phyloP scores from a whole-genome alignment of 345 rosid species.

The Hibiscus syriacus region DNA sequence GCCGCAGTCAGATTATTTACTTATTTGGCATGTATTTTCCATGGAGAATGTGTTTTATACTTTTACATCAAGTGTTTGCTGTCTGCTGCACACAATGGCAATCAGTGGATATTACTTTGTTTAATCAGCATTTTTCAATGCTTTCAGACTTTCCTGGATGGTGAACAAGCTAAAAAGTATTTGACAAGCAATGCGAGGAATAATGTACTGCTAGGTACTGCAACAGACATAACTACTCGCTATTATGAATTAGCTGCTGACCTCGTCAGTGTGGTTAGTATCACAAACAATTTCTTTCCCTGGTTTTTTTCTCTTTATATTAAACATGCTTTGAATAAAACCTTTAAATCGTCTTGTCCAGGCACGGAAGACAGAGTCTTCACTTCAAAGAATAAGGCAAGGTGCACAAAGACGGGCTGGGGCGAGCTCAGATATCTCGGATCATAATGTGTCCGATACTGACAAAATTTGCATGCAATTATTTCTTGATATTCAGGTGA shows the following conservation, averaged over 20 bases:
- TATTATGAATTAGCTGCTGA: conserved; percentile 79
- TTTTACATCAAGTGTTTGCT: background rate
- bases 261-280: conserved; percentile 74
- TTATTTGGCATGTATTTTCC: background rate
- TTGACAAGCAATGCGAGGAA: conserved; percentile 55
- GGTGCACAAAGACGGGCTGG: conserved; percentile 90
- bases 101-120: background rate
- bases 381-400: conserved; percentile 82
- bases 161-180: conserved; percentile 57
- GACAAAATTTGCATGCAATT: conserved; percentile 93
- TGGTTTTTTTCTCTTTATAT: background rate
- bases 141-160: conserved; percentile 64
- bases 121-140: background rate
- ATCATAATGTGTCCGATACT: conserved; percentile 65
- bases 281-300: background rate
- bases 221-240: conserved; percentile 61
- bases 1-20: background rate
- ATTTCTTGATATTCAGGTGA: conserved; percentile 97
- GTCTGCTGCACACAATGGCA: background rate
- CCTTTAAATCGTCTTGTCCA: conserved; percentile 20
- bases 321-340: background rate
- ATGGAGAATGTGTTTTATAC: background rate
- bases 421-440: conserved; percentile 76
- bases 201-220: conserved; percentile 42
- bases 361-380: conserved; percentile 85